Conservation (phyloP, 106 monocot genomes). For the Acorus gramineus region DNA sequence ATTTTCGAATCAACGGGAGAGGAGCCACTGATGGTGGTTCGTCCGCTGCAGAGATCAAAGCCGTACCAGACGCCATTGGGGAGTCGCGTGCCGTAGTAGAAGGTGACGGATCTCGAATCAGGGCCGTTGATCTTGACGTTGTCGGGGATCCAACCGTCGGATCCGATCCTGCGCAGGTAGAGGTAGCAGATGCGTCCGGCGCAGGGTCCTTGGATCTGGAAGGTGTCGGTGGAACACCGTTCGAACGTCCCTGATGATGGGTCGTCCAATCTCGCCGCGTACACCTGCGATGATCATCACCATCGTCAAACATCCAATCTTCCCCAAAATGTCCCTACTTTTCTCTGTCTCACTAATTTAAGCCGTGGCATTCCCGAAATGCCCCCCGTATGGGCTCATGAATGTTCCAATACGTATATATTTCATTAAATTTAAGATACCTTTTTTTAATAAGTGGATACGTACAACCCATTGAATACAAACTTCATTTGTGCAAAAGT, state of each 20-base stretch:
- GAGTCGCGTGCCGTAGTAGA: slow-evolving; percentile 38
- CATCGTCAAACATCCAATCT: no score
- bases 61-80: slow-evolving; percentile 60
- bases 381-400: no score
- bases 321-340: no score
- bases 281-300: slow-evolving; percentile 26
- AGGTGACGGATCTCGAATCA: slow-evolving; percentile 28
- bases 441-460: no score
- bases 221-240: slow-evolving; percentile 75
- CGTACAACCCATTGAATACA: no score
- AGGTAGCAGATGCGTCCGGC: slow-evolving; percentile 64
- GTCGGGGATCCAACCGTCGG: slow-evolving; percentile 59
- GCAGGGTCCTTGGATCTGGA: slow-evolving; percentile 50
- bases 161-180: slow-evolving; percentile 42
- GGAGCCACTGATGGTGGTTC: no score
- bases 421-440: no score
- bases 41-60: slow-evolving; percentile 35
- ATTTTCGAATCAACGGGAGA: no score
- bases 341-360: no score
- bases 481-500: no score
- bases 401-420: no score
- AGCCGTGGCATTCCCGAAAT: no score
- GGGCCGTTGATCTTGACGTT: slow-evolving; percentile 45
- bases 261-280: slow-evolving; percentile 45
- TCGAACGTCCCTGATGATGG: slow-evolving; percentile 41